These are phyloP conservation scores for Calonectria naviculata DNA, from an alignment of 2,329 filamentous ascomycete genomes.

Conservation along the genomic window DNA sequence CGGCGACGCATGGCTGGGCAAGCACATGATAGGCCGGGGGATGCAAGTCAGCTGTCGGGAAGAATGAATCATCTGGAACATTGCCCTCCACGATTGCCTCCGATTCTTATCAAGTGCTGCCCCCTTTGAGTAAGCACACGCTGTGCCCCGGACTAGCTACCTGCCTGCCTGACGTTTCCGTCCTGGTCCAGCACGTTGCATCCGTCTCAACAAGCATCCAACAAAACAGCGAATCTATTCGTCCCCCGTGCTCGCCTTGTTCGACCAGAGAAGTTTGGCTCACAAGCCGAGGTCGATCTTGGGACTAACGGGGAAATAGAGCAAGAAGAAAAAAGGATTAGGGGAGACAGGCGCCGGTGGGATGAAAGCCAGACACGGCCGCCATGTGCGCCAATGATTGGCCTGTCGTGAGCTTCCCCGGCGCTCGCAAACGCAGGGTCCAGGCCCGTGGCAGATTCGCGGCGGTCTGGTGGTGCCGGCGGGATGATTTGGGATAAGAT, in stretches of 20 bases:
- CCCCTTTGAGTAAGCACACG: not conserved
- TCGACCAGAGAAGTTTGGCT: conserved; percentile 25
- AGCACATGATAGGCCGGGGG: not conserved
- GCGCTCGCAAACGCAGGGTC: conserved; percentile 1
- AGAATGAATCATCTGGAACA: not conserved
- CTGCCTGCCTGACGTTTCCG: not conserved
- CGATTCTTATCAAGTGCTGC: not conserved
- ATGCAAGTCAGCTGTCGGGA: not conserved
- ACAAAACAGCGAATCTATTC: conserved; percentile 15
- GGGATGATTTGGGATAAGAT: not conserved
- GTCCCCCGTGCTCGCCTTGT: conserved; percentile 32
- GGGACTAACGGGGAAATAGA: not conserved
- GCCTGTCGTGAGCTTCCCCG: conserved; percentile 25
- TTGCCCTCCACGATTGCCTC: not conserved
- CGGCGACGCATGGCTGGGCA: not conserved
- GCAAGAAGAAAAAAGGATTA: not conserved
- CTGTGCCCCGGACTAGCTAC: too few species aligned
- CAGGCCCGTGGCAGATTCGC: conserved; percentile 1
- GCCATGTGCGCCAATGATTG: conserved; percentile 48
- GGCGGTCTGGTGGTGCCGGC: not conserved
- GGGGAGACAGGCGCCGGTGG: conserved; percentile 22
- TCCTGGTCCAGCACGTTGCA: not conserved
- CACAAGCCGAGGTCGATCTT: not conserved
- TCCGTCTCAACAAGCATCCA: not conserved
- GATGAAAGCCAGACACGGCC: conserved; percentile 23